phyloP scores from a whole-genome alignment of 495 filamentous ascomycete species.

The Lepraria neglecta region DNA sequence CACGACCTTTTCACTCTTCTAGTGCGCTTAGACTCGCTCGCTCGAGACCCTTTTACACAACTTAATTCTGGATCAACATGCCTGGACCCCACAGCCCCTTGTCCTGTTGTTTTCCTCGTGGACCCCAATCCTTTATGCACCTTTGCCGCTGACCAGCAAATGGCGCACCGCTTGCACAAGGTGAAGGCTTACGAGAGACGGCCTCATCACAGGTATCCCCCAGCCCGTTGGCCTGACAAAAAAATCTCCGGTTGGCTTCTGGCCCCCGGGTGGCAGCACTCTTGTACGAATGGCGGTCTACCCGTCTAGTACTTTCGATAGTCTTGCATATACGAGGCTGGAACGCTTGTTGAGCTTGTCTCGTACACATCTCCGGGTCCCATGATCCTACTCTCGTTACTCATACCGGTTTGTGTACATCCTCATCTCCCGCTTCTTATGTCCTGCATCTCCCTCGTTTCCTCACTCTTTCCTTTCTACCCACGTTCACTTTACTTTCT shows the following conservation, averaged over 20 bases:
- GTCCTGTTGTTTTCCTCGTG: neutral
- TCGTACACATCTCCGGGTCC: neutral
- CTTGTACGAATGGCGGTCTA: neutral
- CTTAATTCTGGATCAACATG: neutral
- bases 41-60: neutral
- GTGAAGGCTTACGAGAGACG: too few species aligned
- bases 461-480: neutral
- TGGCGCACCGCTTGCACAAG: neutral
- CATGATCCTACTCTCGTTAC: conserved; percentile 1
- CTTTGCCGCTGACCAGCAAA: neutral
- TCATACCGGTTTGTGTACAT: neutral
- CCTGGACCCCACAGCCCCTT: neutral
- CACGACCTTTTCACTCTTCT: neutral
- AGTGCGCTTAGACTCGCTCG: neutral
- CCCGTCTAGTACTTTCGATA: conserved; percentile 15
- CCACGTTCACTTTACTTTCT: neutral
- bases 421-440: neutral
- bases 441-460: neutral
- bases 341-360: neutral
- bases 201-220: neutral
- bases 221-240: neutral
- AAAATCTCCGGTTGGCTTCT: neutral
- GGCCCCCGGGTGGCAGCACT: neutral
- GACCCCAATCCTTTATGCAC: conserved; percentile 7
- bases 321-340: conserved; percentile 20